These are phyloP conservation scores for Fusarium redolens DNA, from an alignment of 2,329 filamentous ascomycete species.

Conservation along the genomic window DNA sequence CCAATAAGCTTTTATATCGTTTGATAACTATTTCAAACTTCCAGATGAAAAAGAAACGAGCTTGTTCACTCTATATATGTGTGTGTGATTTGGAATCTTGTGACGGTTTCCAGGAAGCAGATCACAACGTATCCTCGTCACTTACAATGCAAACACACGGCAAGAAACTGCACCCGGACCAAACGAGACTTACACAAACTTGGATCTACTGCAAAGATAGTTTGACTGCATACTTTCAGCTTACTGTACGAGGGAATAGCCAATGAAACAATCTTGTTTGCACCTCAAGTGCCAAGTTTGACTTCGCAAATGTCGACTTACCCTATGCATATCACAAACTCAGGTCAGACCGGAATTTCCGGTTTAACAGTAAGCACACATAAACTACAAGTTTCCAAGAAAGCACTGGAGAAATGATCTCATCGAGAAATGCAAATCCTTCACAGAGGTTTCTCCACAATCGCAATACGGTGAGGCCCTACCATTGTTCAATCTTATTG, in stretches of 20 bases:
- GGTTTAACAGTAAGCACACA: background rate
- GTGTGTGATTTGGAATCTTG: background rate
- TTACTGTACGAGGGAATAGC: background rate
- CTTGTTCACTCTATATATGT: too few relatives aligned
- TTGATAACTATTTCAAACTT: background rate
- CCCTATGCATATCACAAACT: background rate
- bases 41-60: accelerated
- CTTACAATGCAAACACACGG: background rate
- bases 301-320: background rate
- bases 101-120: background rate
- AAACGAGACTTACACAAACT: background rate
- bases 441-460: too few relatives aligned
- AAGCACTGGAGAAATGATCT: background rate
- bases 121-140: background rate
- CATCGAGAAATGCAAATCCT: background rate
- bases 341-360: background rate
- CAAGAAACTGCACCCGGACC: background rate
- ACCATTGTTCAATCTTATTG: background rate
- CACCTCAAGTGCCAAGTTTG: background rate
- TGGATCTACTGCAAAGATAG: background rate
- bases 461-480: background rate
- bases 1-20: accelerated
- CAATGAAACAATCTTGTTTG: background rate
- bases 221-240: background rate
- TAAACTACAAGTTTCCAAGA: background rate